Conservation (phyloP, 2,329 filamentous ascomycete genomes). For the Penicillium sp. region DNA sequence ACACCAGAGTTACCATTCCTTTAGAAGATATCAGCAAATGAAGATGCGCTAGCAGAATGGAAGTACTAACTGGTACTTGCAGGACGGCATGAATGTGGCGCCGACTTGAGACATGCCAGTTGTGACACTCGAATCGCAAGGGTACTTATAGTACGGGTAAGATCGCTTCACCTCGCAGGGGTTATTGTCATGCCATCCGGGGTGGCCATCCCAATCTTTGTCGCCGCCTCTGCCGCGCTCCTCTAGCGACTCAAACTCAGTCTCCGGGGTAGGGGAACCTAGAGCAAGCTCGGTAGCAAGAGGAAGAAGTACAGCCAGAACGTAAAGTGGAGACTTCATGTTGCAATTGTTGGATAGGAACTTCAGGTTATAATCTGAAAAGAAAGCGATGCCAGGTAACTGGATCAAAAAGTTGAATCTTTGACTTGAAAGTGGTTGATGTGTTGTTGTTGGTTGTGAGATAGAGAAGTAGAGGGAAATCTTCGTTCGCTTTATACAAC, state of each 20-base stretch:
- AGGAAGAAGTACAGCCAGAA: not conserved
- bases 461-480: not conserved
- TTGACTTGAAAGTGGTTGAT: not conserved
- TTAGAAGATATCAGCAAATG: not conserved
- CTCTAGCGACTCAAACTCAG: not conserved
- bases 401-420: not conserved
- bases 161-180: not conserved
- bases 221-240: not conserved
- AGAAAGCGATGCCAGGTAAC: no score
- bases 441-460: not conserved
- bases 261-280: not conserved
- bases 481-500: not conserved
- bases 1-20: not conserved
- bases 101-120: not conserved
- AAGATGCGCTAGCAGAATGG: not conserved
- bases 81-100: not conserved
- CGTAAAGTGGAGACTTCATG: constrained; percentile 1
- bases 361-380: no score
- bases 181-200: not conserved
- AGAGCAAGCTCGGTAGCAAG: not conserved
- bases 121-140: not conserved
- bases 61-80: not conserved
- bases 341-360: not conserved
- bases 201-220: not conserved
- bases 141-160: constrained; percentile 1